Conservation (phyloP, 2,329 filamentous ascomycete species). For the Tolypocladium sp. region DNA sequence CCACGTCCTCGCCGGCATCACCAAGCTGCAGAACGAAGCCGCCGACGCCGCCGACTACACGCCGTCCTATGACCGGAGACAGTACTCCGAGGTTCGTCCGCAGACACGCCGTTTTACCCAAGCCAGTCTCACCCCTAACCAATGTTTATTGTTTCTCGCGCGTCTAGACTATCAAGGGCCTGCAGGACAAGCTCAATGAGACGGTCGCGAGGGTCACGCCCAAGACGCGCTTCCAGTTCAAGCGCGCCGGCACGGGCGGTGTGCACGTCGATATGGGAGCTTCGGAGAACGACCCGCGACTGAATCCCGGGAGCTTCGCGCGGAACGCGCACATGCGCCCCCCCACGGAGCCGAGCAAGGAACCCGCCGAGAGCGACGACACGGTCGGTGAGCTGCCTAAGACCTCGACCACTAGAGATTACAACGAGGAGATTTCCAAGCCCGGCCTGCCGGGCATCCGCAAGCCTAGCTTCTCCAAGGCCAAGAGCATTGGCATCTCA, state of each 20-base stretch:
- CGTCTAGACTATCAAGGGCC: slow-evolving; percentile 62
- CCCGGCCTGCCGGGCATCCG: slow-evolving; percentile 33
- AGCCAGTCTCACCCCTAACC: no score
- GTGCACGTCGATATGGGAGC: slow-evolving; percentile 32
- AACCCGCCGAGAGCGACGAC: slow-evolving; percentile 19
- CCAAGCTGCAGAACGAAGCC: slow-evolving; percentile 72
- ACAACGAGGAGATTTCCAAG: slow-evolving; percentile 46
- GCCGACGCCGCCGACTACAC: slow-evolving; percentile 75
- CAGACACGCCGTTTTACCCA: no score
- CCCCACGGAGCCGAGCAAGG: slow-evolving; percentile 5
- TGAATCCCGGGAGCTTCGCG: slow-evolving; percentile 25
- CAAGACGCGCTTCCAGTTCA: slow-evolving; percentile 79
- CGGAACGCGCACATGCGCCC: slow-evolving; percentile 14
- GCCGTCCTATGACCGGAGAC: slow-evolving; percentile 81
- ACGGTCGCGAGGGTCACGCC: slow-evolving; percentile 60
- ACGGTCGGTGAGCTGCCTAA: slow-evolving; percentile 26
- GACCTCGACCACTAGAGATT: slow-evolving; percentile 32
- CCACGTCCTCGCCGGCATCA: slow-evolving; percentile 69
- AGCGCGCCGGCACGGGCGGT: slow-evolving; percentile 17
- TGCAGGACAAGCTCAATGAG: slow-evolving; percentile 70
- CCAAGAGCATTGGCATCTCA: slow-evolving; percentile 54
- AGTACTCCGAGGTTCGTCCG: slow-evolving; percentile 62
- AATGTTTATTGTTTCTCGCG: background rate
- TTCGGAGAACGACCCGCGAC: slow-evolving; percentile 32
- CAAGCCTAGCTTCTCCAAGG: slow-evolving; percentile 54